Conservation (phyloP, 1,284 basidiomycete genomes). For the Ustilago tritici region DNA sequence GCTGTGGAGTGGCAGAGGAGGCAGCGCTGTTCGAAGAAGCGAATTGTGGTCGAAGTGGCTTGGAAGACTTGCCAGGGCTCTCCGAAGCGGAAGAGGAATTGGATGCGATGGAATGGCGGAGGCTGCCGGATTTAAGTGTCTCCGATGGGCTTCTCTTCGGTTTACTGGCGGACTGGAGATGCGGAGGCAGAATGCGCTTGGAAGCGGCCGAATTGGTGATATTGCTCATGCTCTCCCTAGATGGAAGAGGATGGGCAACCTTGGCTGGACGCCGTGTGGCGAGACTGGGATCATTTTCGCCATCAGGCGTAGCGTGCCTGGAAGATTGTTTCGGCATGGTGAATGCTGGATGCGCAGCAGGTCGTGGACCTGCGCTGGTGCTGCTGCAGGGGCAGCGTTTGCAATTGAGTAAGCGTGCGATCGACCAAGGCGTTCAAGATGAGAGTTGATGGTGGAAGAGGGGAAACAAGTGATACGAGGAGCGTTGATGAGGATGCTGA, state of each 20-base stretch:
- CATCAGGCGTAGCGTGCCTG: slow-evolving; percentile 35
- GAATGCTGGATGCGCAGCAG: background rate
- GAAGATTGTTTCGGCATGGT: slow-evolving; percentile 29
- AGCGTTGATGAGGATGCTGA: background rate
- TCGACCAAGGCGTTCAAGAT: background rate
- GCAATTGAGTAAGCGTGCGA: background rate
- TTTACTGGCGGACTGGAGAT: slow-evolving; percentile 26
- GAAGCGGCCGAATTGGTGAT: slow-evolving; percentile 44
- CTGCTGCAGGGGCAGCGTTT: background rate
- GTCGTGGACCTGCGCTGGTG: background rate
- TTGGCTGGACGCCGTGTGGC: slow-evolving; percentile 33
- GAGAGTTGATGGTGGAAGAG: slow-evolving; percentile 1
- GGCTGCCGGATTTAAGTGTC: slow-evolving; percentile 11
- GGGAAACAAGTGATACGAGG: background rate
- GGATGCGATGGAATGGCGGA: slow-evolving; percentile 17
- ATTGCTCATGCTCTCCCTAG: slow-evolving; percentile 41
- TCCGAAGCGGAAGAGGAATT: slow-evolving; percentile 20
- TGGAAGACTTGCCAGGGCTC: background rate
- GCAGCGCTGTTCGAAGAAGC: slow-evolving; percentile 3
- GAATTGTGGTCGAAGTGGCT: slow-evolving; percentile 8
- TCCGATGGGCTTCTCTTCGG: slow-evolving; percentile 10
- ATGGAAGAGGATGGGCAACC: slow-evolving; percentile 10
- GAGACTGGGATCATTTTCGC: slow-evolving; percentile 34
- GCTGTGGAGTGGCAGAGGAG: slow-evolving; percentile 31
- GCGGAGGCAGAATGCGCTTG: slow-evolving; percentile 37